Conservation (phyloP, 805 yeast species). For the Ascoidea tarda region DNA sequence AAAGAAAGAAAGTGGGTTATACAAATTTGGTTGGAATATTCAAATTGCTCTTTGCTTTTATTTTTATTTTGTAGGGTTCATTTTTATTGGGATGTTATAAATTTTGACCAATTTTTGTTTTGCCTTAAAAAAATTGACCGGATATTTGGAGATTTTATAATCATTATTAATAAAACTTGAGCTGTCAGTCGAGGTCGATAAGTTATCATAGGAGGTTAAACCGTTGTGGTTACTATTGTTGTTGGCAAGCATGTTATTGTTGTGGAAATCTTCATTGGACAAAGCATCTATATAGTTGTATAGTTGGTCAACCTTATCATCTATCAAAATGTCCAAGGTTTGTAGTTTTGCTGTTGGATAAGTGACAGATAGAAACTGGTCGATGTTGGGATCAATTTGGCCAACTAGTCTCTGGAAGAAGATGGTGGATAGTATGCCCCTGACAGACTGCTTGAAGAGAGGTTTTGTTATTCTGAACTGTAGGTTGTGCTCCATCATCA, state of each 20-base stretch:
- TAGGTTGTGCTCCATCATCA: background rate
- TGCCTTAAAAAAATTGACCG: background rate
- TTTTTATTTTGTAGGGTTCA: too few relatives aligned
- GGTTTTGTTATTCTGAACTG: background rate
- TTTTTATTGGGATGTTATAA: too few relatives aligned
- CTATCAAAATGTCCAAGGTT: background rate
- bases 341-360: background rate
- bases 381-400: background rate
- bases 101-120: background rate
- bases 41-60: too few relatives aligned
- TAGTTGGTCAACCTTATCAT: background rate
- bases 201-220: too few relatives aligned
- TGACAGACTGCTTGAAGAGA: background rate
- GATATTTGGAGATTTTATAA: background rate
- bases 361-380: too few relatives aligned
- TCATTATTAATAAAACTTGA: background rate
- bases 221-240: too few relatives aligned
- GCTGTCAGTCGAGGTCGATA: background rate
- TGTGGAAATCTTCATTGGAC: too few relatives aligned
- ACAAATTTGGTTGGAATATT: too few relatives aligned
- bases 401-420: background rate
- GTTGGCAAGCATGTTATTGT: too few relatives aligned
- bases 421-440: background rate
- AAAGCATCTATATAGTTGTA: too few relatives aligned
- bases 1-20: too few relatives aligned